A percentile compares a stretch with the other conserved stretches of the same genome.
phyloP scores from a whole-genome alignment of 108 stramenopile species.

The Pseudonitzschia pungens region DNA sequence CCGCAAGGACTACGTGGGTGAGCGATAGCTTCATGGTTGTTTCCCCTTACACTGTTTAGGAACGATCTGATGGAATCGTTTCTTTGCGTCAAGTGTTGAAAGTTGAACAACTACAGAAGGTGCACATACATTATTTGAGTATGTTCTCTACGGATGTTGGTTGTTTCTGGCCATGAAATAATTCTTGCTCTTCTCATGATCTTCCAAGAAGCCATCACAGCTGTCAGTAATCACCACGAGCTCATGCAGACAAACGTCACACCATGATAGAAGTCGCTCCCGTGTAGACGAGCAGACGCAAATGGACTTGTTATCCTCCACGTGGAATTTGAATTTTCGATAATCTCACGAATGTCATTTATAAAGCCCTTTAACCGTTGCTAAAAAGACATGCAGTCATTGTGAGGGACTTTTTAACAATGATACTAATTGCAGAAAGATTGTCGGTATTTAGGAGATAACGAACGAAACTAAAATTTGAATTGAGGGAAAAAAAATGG shows the following conservation, averaged over 20 bases:
- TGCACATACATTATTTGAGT: background rate
- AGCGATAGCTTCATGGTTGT: constrained; percentile 49
- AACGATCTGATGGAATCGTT: background rate
- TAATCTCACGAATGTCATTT: background rate
- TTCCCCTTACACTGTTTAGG: background rate
- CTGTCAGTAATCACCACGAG: background rate
- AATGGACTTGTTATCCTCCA: background rate
- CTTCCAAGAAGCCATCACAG: background rate
- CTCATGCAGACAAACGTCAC: constrained; percentile 3
- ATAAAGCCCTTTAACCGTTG: background rate
- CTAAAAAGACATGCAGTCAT: background rate
- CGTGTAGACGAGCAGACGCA: background rate
- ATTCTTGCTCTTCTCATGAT: background rate
- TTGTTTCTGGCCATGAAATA: background rate
- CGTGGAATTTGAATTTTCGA: background rate
- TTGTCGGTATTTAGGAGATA: too few species aligned
- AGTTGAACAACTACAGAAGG: background rate
- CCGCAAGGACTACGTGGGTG: constrained; percentile 25
- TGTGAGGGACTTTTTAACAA: too few species aligned
- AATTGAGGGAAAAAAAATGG: too few species aligned
- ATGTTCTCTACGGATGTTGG: background rate
- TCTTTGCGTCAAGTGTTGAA: background rate
- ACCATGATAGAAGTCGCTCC: background rate
- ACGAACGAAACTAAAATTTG: too few species aligned
- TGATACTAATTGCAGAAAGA: too few species aligned